Evolutionary conservation across 306 rosid genomes (phyloP).

Genomic region (Vigna nakashimae): DNA sequence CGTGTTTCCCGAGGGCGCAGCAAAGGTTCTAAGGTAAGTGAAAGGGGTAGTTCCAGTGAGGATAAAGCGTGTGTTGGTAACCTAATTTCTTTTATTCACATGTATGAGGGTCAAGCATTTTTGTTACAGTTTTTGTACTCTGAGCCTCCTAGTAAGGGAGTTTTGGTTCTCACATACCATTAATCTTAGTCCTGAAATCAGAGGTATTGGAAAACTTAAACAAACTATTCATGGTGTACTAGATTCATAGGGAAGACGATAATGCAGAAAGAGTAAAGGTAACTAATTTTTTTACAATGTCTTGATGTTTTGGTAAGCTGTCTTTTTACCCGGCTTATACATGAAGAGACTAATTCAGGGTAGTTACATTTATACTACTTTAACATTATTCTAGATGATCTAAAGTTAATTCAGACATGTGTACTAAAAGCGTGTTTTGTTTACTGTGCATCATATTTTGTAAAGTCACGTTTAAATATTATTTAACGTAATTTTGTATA

Average conservation of each 20-base stretch:
- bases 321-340: neutral
- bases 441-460: too few relatives aligned
- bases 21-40: conserved; percentile 72
- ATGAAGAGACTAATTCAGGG: neutral
- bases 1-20: conserved; percentile 85
- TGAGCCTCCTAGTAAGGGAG: conserved; percentile 27
- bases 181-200: neutral
- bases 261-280: conserved; percentile 14
- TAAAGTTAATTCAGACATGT: too few relatives aligned
- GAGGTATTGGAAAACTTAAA: neutral
- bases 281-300: neutral
- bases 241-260: neutral
- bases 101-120: neutral
- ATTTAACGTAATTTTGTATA: too few relatives aligned
- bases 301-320: neutral
- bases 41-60: conserved; percentile 38
- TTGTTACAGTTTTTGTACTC: neutral
- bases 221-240: neutral
- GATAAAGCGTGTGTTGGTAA: conserved; percentile 15
- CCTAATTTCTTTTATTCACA: neutral
- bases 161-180: neutral
- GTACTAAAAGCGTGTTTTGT: too few relatives aligned
- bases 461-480: too few relatives aligned
- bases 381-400: too few relatives aligned
- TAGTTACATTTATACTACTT: too few relatives aligned